A percentile compares a stretch with the other conserved stretches of the same genome.
These are phyloP conservation scores for Crithidia bombi DNA, from an alignment of 208 protist species.

Conservation along the genomic window DNA sequence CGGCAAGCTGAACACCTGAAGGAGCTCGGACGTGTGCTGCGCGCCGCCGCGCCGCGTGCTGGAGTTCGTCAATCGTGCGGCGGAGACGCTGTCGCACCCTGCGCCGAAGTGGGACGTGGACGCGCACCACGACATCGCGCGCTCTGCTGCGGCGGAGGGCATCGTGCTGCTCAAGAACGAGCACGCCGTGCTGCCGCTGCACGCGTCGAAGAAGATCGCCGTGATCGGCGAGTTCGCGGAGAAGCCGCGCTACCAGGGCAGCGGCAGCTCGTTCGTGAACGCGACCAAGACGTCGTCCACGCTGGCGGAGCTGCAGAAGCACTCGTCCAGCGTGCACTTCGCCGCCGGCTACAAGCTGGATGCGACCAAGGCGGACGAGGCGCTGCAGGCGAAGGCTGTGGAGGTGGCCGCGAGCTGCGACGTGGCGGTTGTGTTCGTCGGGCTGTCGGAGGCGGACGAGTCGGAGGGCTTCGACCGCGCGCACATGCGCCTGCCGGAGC, in stretches of 20 bases:
- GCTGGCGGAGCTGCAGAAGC: slow-evolving; percentile 23
- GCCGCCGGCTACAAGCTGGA: slow-evolving; percentile 11
- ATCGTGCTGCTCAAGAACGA: slow-evolving; percentile 69
- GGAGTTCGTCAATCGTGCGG: slow-evolving; percentile 10
- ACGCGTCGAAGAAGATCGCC: slow-evolving; percentile 19
- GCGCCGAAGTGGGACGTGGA: slow-evolving; percentile 27
- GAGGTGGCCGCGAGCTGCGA: slow-evolving; percentile 16
- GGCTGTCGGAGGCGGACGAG: slow-evolving; percentile 11
- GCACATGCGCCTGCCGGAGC: slow-evolving; percentile 16
- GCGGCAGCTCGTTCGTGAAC: slow-evolving; percentile 25
- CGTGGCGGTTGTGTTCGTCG: slow-evolving; percentile 16
- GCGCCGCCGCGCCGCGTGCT: slow-evolving; percentile 22
- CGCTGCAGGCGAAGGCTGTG: slow-evolving; percentile 19
- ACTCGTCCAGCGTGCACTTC: slow-evolving; percentile 7
- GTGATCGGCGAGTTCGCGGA: slow-evolving; percentile 33
- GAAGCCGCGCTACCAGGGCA: slow-evolving; percentile 36
- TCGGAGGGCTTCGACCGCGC: slow-evolving; percentile 18
- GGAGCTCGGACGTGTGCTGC: slow-evolving; percentile 26
- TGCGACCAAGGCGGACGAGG: not conserved
- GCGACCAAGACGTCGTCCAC: slow-evolving; percentile 5
- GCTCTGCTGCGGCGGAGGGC: slow-evolving; percentile 32
- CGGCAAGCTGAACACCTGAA: slow-evolving; percentile 45
- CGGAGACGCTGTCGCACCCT: not conserved
- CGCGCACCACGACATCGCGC: slow-evolving; percentile 46
- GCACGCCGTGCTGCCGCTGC: slow-evolving; percentile 30